These are phyloP conservation scores for Paradendryphiella salina DNA, from an alignment of 2,329 filamentous ascomycete species.

Conservation along the genomic window DNA sequence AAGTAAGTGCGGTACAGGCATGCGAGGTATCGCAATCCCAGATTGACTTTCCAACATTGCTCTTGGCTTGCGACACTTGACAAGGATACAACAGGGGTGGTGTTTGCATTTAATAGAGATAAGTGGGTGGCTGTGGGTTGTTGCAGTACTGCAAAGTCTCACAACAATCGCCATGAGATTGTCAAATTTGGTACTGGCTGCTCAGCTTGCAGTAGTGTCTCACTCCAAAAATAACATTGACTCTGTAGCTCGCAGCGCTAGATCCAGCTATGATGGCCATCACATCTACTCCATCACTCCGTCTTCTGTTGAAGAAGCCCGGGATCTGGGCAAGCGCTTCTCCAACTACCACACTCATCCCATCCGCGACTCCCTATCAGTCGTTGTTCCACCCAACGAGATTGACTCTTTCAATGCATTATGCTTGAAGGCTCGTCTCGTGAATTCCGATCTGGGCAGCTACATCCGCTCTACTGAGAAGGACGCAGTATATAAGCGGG, in stretches of 20 bases:
- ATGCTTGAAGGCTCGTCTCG: conserved; percentile 43
- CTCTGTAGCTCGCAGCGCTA: conserved; percentile 1
- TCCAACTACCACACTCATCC: conserved; percentile 26
- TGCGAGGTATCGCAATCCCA: neutral
- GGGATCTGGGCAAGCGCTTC: conserved; percentile 17
- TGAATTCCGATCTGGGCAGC: conserved; percentile 52
- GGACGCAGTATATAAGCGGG: conserved; percentile 15
- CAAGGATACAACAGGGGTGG: neutral
- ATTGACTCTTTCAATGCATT: conserved; percentile 46
- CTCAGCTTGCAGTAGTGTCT: conserved; percentile 19
- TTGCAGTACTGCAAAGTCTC: neutral
- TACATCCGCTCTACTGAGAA: conserved; percentile 43
- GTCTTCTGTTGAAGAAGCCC: conserved; percentile 21
- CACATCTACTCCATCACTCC: conserved; percentile 26
- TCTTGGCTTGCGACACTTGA: conserved; percentile 1
- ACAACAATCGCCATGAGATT: conserved; percentile 15
- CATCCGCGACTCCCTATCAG: conserved; percentile 24
- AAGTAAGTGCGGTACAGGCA: neutral
- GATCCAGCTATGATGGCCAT: conserved; percentile 25
- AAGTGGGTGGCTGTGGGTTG: neutral
- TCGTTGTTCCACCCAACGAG: conserved; percentile 49
- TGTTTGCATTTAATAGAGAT: neutral
- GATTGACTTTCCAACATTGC: conserved; percentile 5
- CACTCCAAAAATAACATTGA: conserved; percentile 6
- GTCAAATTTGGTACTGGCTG: conserved; percentile 11